Percentiles rank a stretch among this genome's conserved stretches.
phyloP scores from a whole-genome alignment of 768 basidiomycete species.

The Lyophyllum semitale region DNA sequence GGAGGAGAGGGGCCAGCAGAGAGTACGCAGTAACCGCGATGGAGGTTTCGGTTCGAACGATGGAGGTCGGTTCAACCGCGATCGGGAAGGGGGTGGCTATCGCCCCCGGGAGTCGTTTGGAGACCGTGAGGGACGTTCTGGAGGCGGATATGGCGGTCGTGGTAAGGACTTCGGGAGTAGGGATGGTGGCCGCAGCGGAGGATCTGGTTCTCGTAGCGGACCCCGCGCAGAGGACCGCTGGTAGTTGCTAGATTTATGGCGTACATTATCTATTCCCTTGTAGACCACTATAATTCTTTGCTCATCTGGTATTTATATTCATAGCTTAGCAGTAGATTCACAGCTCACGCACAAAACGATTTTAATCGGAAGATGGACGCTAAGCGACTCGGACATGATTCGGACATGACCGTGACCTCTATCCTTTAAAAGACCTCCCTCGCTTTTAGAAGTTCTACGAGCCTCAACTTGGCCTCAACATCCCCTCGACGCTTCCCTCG shows the following conservation, averaged over 20 bases:
- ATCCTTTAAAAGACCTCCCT: no score
- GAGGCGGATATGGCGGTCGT: not conserved
- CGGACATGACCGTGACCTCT: no score
- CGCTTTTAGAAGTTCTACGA: no score
- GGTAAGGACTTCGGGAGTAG: not conserved
- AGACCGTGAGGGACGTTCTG: not conserved
- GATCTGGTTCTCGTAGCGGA: conserved; percentile 1
- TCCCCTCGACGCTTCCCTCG: no score
- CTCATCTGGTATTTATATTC: not conserved
- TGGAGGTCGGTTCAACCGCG: not conserved
- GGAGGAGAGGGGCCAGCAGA: not conserved
- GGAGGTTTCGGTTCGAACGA: not conserved
- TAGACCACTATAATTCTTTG: conserved; percentile 11
- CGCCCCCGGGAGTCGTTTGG: not conserved
- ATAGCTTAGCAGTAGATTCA: conserved; percentile 5
- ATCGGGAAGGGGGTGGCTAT: not conserved
- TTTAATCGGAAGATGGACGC: no score
- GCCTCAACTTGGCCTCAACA: no score
- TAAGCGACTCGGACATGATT: no score
- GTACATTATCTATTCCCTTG: not conserved
- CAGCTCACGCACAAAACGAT: not conserved
- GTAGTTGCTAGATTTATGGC: not conserved
- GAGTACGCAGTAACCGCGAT: not conserved
- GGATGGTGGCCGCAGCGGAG: not conserved
- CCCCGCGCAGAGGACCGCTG: not conserved